Base-by-base conservation (phyloP, 768 basidiomycete genomes). In the Neoboletus subvelutipes region DNA sequence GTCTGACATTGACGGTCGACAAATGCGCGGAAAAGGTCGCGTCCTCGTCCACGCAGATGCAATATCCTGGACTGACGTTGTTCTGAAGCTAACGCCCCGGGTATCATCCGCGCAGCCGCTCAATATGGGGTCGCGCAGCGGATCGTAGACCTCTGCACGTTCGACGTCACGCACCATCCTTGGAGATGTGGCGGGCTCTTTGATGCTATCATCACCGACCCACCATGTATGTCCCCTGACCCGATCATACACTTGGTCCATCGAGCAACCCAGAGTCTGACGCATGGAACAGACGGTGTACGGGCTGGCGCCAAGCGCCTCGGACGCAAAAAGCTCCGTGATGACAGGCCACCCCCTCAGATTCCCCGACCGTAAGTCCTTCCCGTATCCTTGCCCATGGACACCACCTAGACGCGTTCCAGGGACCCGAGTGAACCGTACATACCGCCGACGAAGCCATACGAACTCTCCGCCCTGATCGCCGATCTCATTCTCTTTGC, bases 1-100 rank as follows among this genome's bases (percentile, higher is more conserved):
- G 18, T 94, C 92, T 18, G 97, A 98, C 70, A 98, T 99, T 48
- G 96, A 98, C 66, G 97, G 97, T 0, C 81, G 97, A 41, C 96
- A 98, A 69, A 95, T 98, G 89, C 79, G 94, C 57, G 97, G 97
- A 18, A 96, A 92, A 81, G 83, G 94, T 88, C 61, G 52, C 3
- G 28, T 36, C 22, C 28, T 51, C 46, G n/a, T 47, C 36, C 46
- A 24, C 20, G 10, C 6, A 5, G 20, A 34, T 39, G 18, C 12
- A 8, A 18, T n/a, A 4, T 49, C 34, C 45, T 57, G 33, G 56
- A 57, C 52, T 53, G 41, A 47, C 28, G 1, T 45, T 45, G 29
- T 56, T 43, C 17, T 24, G 15, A 57, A 80, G 77, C 65, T 9
- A 66, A 75, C 20, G 72, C 67, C 1, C 85, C 92, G 0, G 95